phyloP scores from a whole-genome alignment of 225 moss, liverwort and hornwort genomes.

The Sphagnum contortum region DNA sequence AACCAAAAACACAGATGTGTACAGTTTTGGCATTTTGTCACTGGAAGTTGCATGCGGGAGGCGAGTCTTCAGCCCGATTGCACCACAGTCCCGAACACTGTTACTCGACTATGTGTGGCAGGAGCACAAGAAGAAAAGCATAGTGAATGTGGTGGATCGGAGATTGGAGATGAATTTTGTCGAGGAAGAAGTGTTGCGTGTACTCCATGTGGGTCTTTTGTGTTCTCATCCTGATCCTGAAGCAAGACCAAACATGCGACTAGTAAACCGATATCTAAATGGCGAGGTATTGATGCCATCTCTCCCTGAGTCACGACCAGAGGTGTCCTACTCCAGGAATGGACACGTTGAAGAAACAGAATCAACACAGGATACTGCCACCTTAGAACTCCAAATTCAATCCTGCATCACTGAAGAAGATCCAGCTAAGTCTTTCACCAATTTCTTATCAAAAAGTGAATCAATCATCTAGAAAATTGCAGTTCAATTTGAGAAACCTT shows the following conservation, averaged over 20 bases:
- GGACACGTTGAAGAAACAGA: too few species aligned
- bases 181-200: slow-evolving; percentile 21
- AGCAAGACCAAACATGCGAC: slow-evolving; percentile 63
- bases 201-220: slow-evolving; percentile 45
- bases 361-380: too few species aligned
- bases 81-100: slow-evolving; percentile 16
- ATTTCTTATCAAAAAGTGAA: too few species aligned
- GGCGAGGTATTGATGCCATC: slow-evolving; percentile 60
- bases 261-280: slow-evolving; percentile 47
- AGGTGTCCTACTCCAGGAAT: neutral
- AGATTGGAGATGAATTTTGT: slow-evolving; percentile 26
- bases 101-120: slow-evolving; percentile 56
- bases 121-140: slow-evolving; percentile 24
- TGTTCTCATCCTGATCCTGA: slow-evolving; percentile 56
- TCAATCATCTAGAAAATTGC: too few species aligned
- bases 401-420: too few species aligned
- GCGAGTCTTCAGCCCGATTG: slow-evolving; percentile 27
- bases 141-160: slow-evolving; percentile 29
- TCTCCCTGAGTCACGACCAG: slow-evolving; percentile 38
- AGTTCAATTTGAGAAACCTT: too few species aligned
- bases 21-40: slow-evolving; percentile 61
- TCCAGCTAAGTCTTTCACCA: too few species aligned
- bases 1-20: slow-evolving; percentile 68
- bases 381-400: too few species aligned
- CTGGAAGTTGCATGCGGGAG: slow-evolving; percentile 66